Base-by-base conservation (phyloP, 257 asterid genomes). In the Solanum sejunctum region DNA sequence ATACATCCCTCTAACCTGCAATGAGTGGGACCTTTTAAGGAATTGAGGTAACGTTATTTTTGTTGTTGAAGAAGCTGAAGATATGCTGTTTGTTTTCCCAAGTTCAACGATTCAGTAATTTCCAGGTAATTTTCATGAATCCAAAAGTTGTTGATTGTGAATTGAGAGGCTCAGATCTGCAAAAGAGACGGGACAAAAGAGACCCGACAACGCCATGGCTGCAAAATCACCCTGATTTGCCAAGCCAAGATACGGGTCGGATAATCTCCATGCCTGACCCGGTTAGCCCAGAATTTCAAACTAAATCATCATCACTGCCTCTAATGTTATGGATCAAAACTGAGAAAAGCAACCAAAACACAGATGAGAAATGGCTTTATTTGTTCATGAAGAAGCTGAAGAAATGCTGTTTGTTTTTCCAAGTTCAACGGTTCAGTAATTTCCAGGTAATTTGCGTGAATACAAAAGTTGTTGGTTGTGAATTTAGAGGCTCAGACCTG, bases 161-260 rank as follows among this genome's bases (percentile, higher is more conserved):
- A 12, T 64, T 7, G 9, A 10, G 79, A 87, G 89, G 91, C 89
- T 87, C 88, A 87, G 91, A 87, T 87, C 83, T 86, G 84, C 69
- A 72, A 84, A 60, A 77, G 77, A 82, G 88, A 85, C 21, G 15
- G 15, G 79, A 49, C 13, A 20, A 6, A 47, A 47, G 60, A 73
- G 60, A 45, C 39, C n/a, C 39, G n/a, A 73, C 84, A 16, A 87
- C 86, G 90, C 89, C 92, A 88, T 91, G 89, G 88, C 91, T 90
- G 91, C 93, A 89, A 85, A 70, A 85, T 56, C 83, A 79, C 81
- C 66, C 5, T 72, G 79, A 70, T 47, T 81, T 52, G 57, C 89
- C 85, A 75, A 21, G 85, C 89, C 89, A 87, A 84, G 87, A 58
- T 84, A 73, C 72, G 81, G 87, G 80, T 72, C 84, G 83, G 47